Base-by-base conservation (phyloP, 495 filamentous ascomycete genomes). In the Amorphotheca resinae region DNA sequence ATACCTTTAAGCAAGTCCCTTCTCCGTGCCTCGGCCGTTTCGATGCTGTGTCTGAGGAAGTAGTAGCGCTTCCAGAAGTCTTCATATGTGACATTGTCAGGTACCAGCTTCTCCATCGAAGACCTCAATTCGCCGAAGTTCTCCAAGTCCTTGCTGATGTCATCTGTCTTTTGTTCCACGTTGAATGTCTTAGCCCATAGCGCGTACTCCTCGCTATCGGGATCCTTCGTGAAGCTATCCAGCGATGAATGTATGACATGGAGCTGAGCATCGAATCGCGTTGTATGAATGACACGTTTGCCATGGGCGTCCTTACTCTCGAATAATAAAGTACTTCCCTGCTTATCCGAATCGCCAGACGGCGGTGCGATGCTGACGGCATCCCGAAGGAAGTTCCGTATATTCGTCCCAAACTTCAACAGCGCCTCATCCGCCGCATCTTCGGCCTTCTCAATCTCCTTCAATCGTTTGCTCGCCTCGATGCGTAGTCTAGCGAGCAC, bases 371-470 rank as follows among this genome's bases (percentile, higher is more conserved):
- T 84, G 40, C 77, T 84, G 23, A 98, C 83, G 31, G 91, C 91
- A 53, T 98, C 91, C 12, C 79, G 74, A 53, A 98, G 67, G 64
- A 93, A 96, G 62, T 89, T 82, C 8, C 87, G 73, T 35, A 98
- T 77, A 57, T 91, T 96, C 39, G 79, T 74, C 18, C 91, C 91
- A 56, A 96, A 99, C 42, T 83, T 87, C 49, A 95, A 63, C 34
- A 96, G 76, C 2, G 93, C 93, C 59, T 95, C 93, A 59, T 98
- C 91, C 15, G 91, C 91, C n/a, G 88, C 88, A 54, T 95, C 88
- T 60, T 98, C 91, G 31, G 89, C 91, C 50, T 80, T 80, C 55
- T 96, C 83, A 22, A 98, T 81, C 52, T 95, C 89, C 55, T 84
- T 88, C 31, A 98, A 68, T 38, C 84, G 76, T 55, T 86, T 84